Base-by-base conservation (phyloP, 257 asterid species). In the Jacaranda copaia region DNA sequence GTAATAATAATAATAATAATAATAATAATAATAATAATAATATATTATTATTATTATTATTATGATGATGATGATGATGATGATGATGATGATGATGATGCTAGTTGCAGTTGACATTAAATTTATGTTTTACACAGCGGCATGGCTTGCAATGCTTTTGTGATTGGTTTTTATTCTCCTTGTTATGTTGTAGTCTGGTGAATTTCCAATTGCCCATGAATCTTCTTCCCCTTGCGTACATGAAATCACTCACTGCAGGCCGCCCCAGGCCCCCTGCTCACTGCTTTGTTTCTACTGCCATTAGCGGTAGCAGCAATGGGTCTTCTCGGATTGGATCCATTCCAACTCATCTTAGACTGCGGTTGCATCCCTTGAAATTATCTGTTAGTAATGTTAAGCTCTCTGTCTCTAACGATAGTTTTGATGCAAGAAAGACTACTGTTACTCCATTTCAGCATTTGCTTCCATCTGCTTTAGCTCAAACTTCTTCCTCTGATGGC, bases 401-500 rank as follows among this genome's bases (percentile, higher is more conserved):
- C 9, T n/a, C 67, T 25, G 3, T 59, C 16, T 49, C 9, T 10
- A 39, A 9, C 0, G 1, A 32, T 51, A 45, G 62, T 58, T 76
- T 40, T 0, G 6, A 35, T 43, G 16, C 40, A 13, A 72, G 70
- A 12, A 68, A 55, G 38, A 42, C 13, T 20, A 15, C 0, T 11
- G 16, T 6, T 39, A 5, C 19, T 20, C 70, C 73, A 36, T 65
- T 64, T 25, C 65, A 20, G 73, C 58, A 42, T 77, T 60, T 68
- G 36, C 60, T 58, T 19, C 78, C 78, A 2, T 56, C 70, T 46
- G 82, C 70, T 73, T 8, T 68, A 49, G 75, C 81, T n/a, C n/a
- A 48, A n/a, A 40, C 20, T 32, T 68, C 77, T 43, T 45, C 51
- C 2, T 13, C 72, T 8, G 85, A 80, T 13, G 79, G 59, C 8